Evolutionary conservation across 2,329 filamentous ascomycete genomes (phyloP).

Genomic region (Aspergillus sp.): DNA sequence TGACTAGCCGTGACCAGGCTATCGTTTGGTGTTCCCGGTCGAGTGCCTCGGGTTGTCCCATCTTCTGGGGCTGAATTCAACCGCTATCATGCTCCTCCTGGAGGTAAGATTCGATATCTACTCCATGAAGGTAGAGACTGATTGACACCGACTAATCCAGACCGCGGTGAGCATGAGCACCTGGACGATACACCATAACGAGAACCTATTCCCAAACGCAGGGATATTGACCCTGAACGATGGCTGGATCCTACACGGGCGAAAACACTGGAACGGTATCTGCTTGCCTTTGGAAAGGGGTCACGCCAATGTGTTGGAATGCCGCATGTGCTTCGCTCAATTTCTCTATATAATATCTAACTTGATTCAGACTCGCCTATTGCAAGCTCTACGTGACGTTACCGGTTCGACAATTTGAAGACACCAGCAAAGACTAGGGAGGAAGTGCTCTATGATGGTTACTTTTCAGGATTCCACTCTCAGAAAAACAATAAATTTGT

Average conservation of each 20-base stretch:
- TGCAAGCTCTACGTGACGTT: conserved; percentile 36
- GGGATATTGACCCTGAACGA: conserved; percentile 33
- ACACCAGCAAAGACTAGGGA: conserved; percentile 12
- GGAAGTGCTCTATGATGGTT: conserved; percentile 31
- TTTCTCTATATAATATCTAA: background rate
- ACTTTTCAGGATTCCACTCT: conserved; percentile 27
- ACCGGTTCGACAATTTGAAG: conserved; percentile 25
- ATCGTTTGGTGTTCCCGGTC: conserved; percentile 33
- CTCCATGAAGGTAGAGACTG: background rate
- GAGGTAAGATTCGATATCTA: conserved; percentile 22
- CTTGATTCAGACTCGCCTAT: conserved; percentile 29
- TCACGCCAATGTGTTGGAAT: conserved; percentile 37
- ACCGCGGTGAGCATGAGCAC: conserved; percentile 34
- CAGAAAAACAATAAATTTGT: conserved; percentile 21
- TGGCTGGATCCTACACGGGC: conserved; percentile 27
- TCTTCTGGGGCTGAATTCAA: conserved; percentile 30
- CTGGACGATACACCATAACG: conserved; percentile 33
- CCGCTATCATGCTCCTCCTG: conserved; percentile 31
- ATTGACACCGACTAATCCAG: conserved; percentile 2
- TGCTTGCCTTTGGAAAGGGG: conserved; percentile 40
- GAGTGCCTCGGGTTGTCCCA: conserved; percentile 36
- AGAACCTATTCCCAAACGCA: conserved; percentile 33
- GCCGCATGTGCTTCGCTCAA: conserved; percentile 20
- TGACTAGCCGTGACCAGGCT: conserved; percentile 17
- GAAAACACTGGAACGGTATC: conserved; percentile 28